A percentile compares a stretch with the other conserved stretches of the same genome.
Conservation (phyloP, 1,284 basidiomycete genomes). For the Vanrija pseudolonga region DNA sequence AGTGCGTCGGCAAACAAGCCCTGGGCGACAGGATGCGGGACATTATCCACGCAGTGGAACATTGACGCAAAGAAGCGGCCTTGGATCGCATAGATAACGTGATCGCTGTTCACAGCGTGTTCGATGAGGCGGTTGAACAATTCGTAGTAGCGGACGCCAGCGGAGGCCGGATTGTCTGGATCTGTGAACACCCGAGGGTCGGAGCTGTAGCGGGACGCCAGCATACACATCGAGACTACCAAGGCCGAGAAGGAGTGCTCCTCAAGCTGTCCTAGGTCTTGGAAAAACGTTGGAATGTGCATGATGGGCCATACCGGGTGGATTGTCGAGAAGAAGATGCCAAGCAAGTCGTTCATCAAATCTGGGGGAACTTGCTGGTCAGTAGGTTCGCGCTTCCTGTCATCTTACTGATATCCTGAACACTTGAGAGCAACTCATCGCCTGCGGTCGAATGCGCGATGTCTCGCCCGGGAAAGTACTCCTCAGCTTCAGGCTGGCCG, state of each 20-base stretch:
- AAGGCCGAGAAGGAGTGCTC: constrained; percentile 12
- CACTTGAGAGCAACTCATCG: constrained; percentile 3
- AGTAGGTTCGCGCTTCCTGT: not conserved
- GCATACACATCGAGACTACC: constrained; percentile 16
- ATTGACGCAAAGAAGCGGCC: constrained; percentile 16
- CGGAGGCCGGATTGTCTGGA: constrained; percentile 8
- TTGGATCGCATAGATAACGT: constrained; percentile 18
- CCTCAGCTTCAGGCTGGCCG: not conserved
- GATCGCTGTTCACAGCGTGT: constrained; percentile 13
- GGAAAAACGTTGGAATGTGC: constrained; percentile 15
- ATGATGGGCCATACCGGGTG: constrained; percentile 20
- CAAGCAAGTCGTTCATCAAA: constrained; percentile 8
- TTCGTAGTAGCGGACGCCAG: constrained; percentile 10
- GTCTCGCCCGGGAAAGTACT: constrained; percentile 13
- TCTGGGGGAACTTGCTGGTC: constrained; percentile 6
- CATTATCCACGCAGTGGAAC: constrained; percentile 21
- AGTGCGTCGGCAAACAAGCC: constrained; percentile 11
- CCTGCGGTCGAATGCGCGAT: constrained; percentile 1
- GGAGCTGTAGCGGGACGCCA: constrained; percentile 9
- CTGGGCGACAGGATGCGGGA: constrained; percentile 19
- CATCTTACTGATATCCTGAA: constrained; percentile 3
- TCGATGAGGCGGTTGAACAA: constrained; percentile 18
- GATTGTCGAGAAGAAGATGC: constrained; percentile 15
- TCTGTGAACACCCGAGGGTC: constrained; percentile 8
- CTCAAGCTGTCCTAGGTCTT: constrained; percentile 6